Conservation (phyloP, 2,329 filamentous ascomycete genomes). For the Cladosporium sp. region DNA sequence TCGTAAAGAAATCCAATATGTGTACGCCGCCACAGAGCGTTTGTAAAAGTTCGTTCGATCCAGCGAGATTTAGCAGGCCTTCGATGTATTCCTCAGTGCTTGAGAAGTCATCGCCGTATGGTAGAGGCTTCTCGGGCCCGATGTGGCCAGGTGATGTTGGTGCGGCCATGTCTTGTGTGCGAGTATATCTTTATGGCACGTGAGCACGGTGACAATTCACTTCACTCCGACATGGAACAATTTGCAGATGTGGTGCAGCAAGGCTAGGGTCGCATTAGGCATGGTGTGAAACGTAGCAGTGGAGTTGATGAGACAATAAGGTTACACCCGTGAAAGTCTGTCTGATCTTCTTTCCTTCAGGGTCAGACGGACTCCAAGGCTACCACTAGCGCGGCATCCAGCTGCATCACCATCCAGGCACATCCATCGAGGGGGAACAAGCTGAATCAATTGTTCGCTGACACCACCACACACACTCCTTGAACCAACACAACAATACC, state of each 20-base stretch:
- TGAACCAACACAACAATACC: not conserved
- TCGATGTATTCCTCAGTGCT: slow-evolving; percentile 76
- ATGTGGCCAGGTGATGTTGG: not conserved
- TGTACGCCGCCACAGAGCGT: slow-evolving; percentile 96
- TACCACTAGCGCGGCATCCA: not conserved
- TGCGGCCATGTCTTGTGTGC: not conserved
- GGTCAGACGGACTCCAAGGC: not conserved
- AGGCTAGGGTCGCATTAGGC: not conserved
- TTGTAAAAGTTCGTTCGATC: slow-evolving; percentile 73
- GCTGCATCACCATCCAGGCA: not conserved
- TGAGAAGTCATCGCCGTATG: slow-evolving; percentile 68
- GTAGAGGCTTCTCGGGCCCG: slow-evolving; percentile 57
- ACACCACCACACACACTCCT: not conserved
- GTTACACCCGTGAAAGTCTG: not conserved
- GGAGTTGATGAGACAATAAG: not conserved
- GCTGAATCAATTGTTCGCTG: not conserved
- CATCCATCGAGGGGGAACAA: not conserved
- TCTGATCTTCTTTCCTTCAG: not conserved
- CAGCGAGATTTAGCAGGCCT: slow-evolving; percentile 73
- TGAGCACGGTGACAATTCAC: slow-evolving; percentile 8
- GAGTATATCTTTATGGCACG: not conserved
- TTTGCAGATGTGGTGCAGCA: not conserved
- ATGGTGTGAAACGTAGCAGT: not conserved
- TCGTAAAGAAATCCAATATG: slow-evolving; percentile 93
- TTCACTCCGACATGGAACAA: slow-evolving; percentile 1